A percentile compares a stretch with the other conserved stretches of the same genome.
These are phyloP conservation scores for Malbranchea zuffiana DNA, from an alignment of 2,329 filamentous ascomycete genomes.

Conservation along the genomic window DNA sequence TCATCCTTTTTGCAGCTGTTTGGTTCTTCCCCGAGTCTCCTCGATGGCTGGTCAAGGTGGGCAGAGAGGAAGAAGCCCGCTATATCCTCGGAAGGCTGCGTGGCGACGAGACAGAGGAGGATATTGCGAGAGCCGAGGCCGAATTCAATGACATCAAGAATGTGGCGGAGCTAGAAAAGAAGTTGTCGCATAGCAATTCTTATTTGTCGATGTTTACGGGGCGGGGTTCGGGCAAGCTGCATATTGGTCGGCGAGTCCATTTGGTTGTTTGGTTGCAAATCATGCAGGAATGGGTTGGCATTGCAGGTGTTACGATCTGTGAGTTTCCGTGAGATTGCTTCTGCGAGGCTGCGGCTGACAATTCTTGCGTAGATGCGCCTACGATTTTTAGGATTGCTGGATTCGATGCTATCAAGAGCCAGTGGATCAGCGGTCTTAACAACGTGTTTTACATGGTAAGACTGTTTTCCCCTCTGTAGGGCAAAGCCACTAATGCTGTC, in stretches of 20 bases:
- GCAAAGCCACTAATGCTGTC: background rate
- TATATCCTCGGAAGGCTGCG: constrained; percentile 55
- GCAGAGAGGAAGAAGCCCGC: constrained; percentile 54
- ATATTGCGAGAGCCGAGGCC: constrained; percentile 41
- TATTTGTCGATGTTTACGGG: constrained; percentile 59
- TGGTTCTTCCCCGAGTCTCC: constrained; percentile 59
- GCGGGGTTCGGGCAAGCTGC: constrained; percentile 52
- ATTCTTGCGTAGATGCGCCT: constrained; percentile 30
- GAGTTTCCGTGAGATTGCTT: constrained; percentile 12
- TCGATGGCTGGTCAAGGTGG: constrained; percentile 49
- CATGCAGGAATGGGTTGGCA: constrained; percentile 59
- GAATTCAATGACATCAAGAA: constrained; percentile 60
- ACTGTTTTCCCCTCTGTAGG: background rate
- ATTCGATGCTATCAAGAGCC: constrained; percentile 48
- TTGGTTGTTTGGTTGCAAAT: constrained; percentile 63
- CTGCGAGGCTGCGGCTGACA: constrained; percentile 34
- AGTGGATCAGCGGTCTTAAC: constrained; percentile 52
- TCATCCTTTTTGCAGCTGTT: constrained; percentile 45
- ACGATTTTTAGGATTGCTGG: constrained; percentile 58
- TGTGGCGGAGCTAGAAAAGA: constrained; percentile 52
- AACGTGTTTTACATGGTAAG: constrained; percentile 47
- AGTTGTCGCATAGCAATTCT: constrained; percentile 41
- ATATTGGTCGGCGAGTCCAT: constrained; percentile 57
- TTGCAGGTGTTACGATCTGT: constrained; percentile 56
- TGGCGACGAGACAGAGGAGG: constrained; percentile 45